A percentile compares a stretch with the other conserved stretches of the same genome.
These are phyloP conservation scores for Zygosaccharomyces rouxii DNA, from an alignment of 805 yeast species.

Conservation along the genomic window DNA sequence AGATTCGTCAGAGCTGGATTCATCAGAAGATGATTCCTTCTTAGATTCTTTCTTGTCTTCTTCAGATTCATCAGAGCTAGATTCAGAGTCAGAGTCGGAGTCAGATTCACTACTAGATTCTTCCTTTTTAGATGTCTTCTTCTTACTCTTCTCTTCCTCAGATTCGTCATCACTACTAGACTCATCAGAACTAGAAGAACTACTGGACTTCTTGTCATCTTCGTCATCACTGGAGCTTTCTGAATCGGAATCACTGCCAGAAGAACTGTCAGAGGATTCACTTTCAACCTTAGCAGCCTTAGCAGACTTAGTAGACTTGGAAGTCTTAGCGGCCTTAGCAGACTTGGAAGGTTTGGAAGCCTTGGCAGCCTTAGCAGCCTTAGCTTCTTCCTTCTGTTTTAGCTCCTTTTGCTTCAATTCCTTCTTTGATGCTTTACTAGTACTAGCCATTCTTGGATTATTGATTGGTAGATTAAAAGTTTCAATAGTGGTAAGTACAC, in stretches of 20 bases:
- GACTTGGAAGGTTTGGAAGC: no score
- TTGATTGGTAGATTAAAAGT: not conserved
- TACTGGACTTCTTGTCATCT: slow-evolving; percentile 37
- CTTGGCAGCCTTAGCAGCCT: slow-evolving; percentile 24
- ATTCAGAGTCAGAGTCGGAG: slow-evolving; percentile 14
- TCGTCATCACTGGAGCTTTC: slow-evolving; percentile 32
- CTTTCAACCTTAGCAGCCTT: slow-evolving; percentile 22
- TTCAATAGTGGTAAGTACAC: not conserved
- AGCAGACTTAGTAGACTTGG: no score
- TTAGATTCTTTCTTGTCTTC: slow-evolving; percentile 22
- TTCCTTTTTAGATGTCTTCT: slow-evolving; percentile 24
- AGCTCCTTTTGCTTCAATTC: slow-evolving; percentile 6
- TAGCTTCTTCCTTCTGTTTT: slow-evolving; percentile 14
- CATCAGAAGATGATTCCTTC: slow-evolving; percentile 24
- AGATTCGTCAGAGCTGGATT: slow-evolving; percentile 21
- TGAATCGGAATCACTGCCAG: slow-evolving; percentile 24
- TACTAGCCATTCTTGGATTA: not conserved
- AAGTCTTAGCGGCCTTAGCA: slow-evolving; percentile 26
- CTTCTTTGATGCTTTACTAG: slow-evolving; percentile 1
- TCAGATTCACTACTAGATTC: slow-evolving; percentile 7
- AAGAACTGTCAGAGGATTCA: slow-evolving; percentile 18
- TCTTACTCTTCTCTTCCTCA: slow-evolving; percentile 17
- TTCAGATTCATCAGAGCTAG: slow-evolving; percentile 20
- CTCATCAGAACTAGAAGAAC: slow-evolving; percentile 41
- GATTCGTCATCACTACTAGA: slow-evolving; percentile 22